Evolutionary conservation across 2,329 filamentous ascomycete genomes (phyloP).

Genomic region (Fusarium heterosporum): DNA sequence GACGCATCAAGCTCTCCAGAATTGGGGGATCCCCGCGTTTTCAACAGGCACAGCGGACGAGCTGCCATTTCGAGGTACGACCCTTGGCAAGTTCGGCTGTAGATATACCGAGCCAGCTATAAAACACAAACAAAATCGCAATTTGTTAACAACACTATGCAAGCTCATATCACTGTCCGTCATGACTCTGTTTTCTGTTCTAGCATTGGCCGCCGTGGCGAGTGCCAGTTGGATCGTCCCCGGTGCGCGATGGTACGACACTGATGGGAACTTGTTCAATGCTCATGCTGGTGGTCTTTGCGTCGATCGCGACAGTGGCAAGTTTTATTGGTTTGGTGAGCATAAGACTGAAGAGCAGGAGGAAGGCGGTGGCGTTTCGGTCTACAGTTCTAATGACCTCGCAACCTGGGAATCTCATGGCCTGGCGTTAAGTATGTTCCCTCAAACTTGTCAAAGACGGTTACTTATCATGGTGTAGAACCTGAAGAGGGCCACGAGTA

Average conservation of each 20-base stretch:
- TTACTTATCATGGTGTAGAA: conserved; percentile 46
- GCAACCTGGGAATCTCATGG: conserved; percentile 70
- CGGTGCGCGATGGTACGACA: conserved; percentile 70
- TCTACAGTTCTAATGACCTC: conserved; percentile 70
- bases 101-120: conserved; percentile 29
- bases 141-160: background rate
- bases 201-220: conserved; percentile 31
- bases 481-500: conserved; percentile 66
- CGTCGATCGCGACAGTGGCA: conserved; percentile 62
- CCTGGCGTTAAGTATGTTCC: conserved; percentile 62
- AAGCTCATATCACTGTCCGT: background rate
- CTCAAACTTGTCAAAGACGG: fast-evolving
- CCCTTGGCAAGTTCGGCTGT: background rate
- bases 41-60: conserved; percentile 4
- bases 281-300: conserved; percentile 70
- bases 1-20: conserved; percentile 11
- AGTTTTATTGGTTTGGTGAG: conserved; percentile 72
- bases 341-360: conserved; percentile 68
- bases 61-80: conserved; percentile 16
- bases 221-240: conserved; percentile 67
- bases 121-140: conserved; percentile 3
- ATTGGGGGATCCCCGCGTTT: conserved; percentile 22
- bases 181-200: conserved; percentile 1
- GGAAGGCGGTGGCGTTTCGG: conserved; percentile 70
- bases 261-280: conserved; percentile 69